These are phyloP conservation scores for Durusdinium trenchii DNA, from an alignment of 73 alveolate species.

Conservation along the genomic window DNA sequence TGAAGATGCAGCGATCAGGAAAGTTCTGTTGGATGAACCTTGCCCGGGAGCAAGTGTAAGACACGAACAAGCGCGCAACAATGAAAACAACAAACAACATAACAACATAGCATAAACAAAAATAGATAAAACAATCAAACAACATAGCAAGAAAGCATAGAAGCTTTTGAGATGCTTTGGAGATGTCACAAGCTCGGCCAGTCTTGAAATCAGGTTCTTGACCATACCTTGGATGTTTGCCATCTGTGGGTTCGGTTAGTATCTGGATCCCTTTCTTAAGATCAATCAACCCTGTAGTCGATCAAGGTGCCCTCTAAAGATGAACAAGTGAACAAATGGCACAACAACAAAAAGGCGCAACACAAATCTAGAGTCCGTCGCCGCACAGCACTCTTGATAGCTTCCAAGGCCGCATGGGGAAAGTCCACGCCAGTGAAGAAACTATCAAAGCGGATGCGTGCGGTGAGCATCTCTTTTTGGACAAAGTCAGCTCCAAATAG, in stretches of 20 bases:
- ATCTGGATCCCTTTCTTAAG: background rate
- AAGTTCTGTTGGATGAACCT: background rate
- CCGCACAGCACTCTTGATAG: background rate
- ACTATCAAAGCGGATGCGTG: conserved; percentile 20
- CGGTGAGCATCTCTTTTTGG: background rate
- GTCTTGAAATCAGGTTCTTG: background rate
- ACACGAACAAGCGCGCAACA: too few species aligned
- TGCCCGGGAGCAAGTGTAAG: too few species aligned
- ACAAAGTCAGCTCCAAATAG: conserved; percentile 13
- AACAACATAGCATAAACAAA: too few species aligned
- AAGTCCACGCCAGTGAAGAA: conserved; percentile 15
- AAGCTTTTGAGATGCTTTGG: background rate
- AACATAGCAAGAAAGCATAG: background rate
- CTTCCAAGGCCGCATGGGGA: background rate
- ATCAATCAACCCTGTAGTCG: background rate
- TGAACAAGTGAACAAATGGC: too few species aligned
- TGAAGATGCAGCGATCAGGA: conserved; percentile 1
- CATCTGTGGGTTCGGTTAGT: background rate
- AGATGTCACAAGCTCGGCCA: conserved; percentile 25
- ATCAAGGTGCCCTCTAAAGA: too few species aligned
- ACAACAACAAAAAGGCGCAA: background rate
- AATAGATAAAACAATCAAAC: too few species aligned
- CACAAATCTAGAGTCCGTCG: background rate
- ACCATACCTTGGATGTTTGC: background rate
- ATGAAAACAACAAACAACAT: too few species aligned